Base-by-base conservation (phyloP, 495 filamentous ascomycete genomes). In the Choiromyces venosus region DNA sequence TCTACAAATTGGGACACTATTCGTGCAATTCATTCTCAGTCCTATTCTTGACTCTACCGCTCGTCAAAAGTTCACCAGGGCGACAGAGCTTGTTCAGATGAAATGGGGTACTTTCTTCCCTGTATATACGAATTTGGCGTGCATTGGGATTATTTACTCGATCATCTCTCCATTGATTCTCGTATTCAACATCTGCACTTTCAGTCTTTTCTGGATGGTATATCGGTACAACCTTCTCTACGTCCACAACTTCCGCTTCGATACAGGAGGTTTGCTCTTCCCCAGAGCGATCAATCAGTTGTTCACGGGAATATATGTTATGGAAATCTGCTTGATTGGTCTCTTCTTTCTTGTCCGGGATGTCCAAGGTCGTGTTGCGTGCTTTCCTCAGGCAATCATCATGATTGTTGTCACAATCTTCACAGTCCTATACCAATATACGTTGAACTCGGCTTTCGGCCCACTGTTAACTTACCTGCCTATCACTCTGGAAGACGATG, bases 191-290 rank as follows among this genome's bases (percentile, higher is more conserved):
- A 90, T 97, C 79, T 88, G 97, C 81, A 98, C 94, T 0, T 98
- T 98, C 83, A 88, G 89, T 73, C 85, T 99, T 4, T 93, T 99
- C 81, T 99, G 94, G 94, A 88, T 97, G 70, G 94, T 93, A 6
- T 93, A 98, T 83, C 91, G 94, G 35, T 98, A 99, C 83, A 95
- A 94, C 80, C 96, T 95, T 82, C 88, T 99, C 64, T 98, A 97
- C 79, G 93, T 99, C 70, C 94, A 91, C 56, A 94, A 94, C 67
- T 96, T 96, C 82, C 87, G 88, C 64, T 90, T 90, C 77, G 95
- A 99, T 82, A 99, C 95, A 1, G 96, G 95, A 70, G 95, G 95
- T 38, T 86, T 98, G 39, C 87, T 98, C 35, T 99, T 96, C 79
- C 96, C 96, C 4, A 89, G 88, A 25, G 96, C 95, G 9, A 91